Evolutionary conservation across 129 eudicot genomes (phyloP).

Genomic region (Ambrosia artemisiifolia): DNA sequence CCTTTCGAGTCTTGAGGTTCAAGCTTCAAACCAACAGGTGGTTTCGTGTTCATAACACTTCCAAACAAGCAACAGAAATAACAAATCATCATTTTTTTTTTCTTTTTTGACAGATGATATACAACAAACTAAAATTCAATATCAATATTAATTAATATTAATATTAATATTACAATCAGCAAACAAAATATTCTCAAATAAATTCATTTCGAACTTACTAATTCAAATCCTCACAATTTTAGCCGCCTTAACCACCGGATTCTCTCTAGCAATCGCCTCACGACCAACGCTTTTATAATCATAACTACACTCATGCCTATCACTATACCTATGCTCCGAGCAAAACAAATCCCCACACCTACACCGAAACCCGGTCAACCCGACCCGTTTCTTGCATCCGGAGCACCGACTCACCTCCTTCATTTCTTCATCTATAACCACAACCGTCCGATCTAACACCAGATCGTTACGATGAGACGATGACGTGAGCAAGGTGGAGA

Average conservation of each 20-base stretch:
- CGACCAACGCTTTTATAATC: slow-evolving; percentile 66
- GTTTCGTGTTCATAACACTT: too few relatives aligned
- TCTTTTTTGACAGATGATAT: too few relatives aligned
- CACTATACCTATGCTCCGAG: slow-evolving; percentile 65
- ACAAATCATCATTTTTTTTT: neutral
- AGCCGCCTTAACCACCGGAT: slow-evolving; percentile 73
- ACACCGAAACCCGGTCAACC: slow-evolving; percentile 74
- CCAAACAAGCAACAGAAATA: neutral
- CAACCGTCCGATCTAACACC: slow-evolving; percentile 30
- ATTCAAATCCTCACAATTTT: slow-evolving; percentile 52
- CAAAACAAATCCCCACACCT: slow-evolving; percentile 81
- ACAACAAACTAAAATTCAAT: slow-evolving; percentile 11
- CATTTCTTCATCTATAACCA: slow-evolving; percentile 13
- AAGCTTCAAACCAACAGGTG: neutral
- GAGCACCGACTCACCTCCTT: slow-evolving; percentile 63
- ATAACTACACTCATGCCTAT: slow-evolving; percentile 74
- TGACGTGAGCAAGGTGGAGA: slow-evolving; percentile 39
- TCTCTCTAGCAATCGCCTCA: slow-evolving; percentile 70
- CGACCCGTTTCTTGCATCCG: slow-evolving; percentile 67
- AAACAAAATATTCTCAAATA: neutral
- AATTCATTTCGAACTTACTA: neutral
- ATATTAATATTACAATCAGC: neutral
- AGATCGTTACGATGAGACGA: slow-evolving; percentile 26
- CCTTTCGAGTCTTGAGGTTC: neutral
- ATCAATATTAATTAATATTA: neutral